Evolutionary conservation across 2,329 filamentous ascomycete genomes (phyloP).

Genomic region (Coniochaeta sp.): DNA sequence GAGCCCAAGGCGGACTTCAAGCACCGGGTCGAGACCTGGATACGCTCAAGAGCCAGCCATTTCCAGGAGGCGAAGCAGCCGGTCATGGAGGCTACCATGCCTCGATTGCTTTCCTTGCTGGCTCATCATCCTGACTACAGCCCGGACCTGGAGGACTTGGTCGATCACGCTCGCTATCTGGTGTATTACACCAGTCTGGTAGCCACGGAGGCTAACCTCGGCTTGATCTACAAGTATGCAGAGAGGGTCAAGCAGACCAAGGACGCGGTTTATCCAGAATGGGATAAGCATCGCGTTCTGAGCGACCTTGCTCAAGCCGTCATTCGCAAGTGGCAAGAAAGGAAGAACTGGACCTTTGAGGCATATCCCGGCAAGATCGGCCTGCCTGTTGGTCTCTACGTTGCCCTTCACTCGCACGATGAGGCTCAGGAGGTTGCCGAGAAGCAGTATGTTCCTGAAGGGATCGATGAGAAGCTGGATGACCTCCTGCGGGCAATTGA

Average conservation of each 20-base stretch:
- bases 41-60: constrained; percentile 68
- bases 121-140: constrained; percentile 92
- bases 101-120: constrained; percentile 76
- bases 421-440: constrained; percentile 79
- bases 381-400: constrained; percentile 73
- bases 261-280: constrained; percentile 66
- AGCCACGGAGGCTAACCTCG: constrained; percentile 79
- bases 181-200: constrained; percentile 81
- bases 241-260: constrained; percentile 87
- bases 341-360: constrained; percentile 78
- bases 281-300: constrained; percentile 74
- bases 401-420: constrained; percentile 65
- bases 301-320: constrained; percentile 81
- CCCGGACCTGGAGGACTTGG: constrained; percentile 56
- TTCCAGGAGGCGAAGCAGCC: constrained; percentile 54
- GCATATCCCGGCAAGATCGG: constrained; percentile 76
- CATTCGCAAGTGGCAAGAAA: constrained; percentile 79
- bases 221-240: constrained; percentile 83
- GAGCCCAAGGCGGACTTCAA: constrained; percentile 73
- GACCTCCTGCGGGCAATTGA: constrained; percentile 58
- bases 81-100: constrained; percentile 73
- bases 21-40: constrained; percentile 76
- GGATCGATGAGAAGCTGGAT: constrained; percentile 69
- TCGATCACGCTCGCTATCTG: constrained; percentile 82
- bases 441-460: constrained; percentile 75